Percentiles rank a stretch among this genome's conserved stretches.
These are phyloP conservation scores for Camelina laxa DNA, from an alignment of 345 rosid species.

Conservation along the genomic window DNA sequence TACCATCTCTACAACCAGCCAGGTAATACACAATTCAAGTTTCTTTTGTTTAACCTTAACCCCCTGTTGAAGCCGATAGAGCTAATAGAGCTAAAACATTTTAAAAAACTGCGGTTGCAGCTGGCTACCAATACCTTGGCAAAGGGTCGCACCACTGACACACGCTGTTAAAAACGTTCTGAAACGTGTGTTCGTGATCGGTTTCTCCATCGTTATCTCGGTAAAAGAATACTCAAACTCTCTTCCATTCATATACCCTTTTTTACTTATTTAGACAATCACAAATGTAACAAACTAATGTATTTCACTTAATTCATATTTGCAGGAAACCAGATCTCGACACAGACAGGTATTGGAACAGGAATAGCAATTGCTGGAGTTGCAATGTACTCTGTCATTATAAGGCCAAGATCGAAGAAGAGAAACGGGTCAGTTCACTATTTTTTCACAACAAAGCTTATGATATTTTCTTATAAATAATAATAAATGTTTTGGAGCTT, in stretches of 20 bases:
- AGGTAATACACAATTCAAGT: constrained; percentile 49
- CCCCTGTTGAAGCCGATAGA: too few species aligned
- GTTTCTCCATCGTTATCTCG: constrained; percentile 82
- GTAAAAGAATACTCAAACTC: constrained; percentile 48
- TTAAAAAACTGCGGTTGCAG: constrained; percentile 45
- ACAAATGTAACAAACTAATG: background rate
- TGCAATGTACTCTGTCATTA: constrained; percentile 76
- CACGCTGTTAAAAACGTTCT: constrained; percentile 98
- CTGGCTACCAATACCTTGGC: constrained; percentile 96
- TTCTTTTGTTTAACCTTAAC: too few species aligned
- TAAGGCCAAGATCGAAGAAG: constrained; percentile 96
- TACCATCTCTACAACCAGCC: constrained; percentile 98
- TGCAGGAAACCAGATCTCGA: constrained; percentile 90
- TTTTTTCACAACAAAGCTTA: background rate
- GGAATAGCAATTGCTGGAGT: constrained; percentile 88
- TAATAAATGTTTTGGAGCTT: background rate
- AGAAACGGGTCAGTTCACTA: constrained; percentile 66
- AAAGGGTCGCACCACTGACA: constrained; percentile 96
- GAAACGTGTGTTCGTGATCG: constrained; percentile 97
- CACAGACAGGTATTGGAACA: constrained; percentile 92
- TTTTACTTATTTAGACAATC: background rate
- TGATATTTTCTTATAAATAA: background rate
- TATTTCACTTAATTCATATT: background rate
- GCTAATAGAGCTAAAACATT: too few species aligned
- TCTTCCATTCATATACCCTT: background rate